These are phyloP conservation scores for Xerocomus minutiporus DNA, from an alignment of 1,284 basidiomycete genomes.

Conservation along the genomic window DNA sequence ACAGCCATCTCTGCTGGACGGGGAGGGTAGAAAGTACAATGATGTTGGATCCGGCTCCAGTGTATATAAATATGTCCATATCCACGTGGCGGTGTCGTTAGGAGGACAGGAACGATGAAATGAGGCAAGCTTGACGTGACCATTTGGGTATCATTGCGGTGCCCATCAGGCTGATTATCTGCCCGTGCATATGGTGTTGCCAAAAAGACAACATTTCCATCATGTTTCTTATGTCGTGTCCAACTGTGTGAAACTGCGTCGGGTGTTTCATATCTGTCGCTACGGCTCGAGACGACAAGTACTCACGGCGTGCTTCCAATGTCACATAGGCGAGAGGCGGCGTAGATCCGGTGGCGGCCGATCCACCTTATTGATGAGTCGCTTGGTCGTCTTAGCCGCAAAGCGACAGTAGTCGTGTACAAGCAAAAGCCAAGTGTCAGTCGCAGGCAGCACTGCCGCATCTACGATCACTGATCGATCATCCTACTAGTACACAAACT, in stretches of 20 bases:
- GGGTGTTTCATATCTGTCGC: not conserved
- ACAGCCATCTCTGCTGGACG: slow-evolving; percentile 8
- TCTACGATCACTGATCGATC: not conserved
- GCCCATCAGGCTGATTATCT: not conserved
- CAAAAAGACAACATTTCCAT: not conserved
- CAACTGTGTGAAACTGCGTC: not conserved
- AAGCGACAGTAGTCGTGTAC: no score
- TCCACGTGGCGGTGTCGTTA: slow-evolving; percentile 16
- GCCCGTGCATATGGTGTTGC: not conserved
- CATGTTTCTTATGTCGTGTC: not conserved
- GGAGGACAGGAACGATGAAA: not conserved
- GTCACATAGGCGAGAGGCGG: no score
- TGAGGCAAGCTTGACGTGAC: not conserved
- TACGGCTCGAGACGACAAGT: not conserved
- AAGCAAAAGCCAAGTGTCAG: no score
- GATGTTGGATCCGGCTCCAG: not conserved
- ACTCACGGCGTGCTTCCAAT: no score
- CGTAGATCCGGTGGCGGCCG: not conserved
- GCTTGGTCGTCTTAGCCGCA: no score
- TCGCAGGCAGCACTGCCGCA: no score
- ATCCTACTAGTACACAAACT: not conserved
- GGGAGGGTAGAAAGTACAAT: not conserved
- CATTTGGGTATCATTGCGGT: not conserved
- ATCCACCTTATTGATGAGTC: not conserved
- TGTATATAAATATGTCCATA: slow-evolving; percentile 1